Conservation (phyloP, 2,329 filamentous ascomycete species). For the Helotiales sp. region DNA sequence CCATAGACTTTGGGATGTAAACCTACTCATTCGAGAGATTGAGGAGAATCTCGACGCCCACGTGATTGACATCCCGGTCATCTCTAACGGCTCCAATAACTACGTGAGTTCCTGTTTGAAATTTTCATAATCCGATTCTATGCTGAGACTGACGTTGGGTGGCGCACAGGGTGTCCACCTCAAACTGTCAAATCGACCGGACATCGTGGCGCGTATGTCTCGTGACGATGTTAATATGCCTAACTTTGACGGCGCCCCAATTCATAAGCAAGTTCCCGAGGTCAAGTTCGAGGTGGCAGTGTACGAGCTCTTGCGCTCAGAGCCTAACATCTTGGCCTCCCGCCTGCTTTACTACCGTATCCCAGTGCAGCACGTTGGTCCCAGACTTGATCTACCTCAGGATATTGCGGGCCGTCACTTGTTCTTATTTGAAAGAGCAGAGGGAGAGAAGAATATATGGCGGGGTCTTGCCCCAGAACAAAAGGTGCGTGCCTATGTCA, state of each 20-base stretch:
- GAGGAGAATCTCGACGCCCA: slow-evolving; percentile 23
- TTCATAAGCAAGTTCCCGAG: slow-evolving; percentile 18
- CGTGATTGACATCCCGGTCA: slow-evolving; percentile 30
- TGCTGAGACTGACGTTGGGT: neutral
- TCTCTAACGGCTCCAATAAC: slow-evolving; percentile 31
- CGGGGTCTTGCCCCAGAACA: slow-evolving; percentile 3
- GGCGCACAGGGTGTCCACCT: slow-evolving; percentile 18
- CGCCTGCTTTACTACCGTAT: slow-evolving; percentile 25
- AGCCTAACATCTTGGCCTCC: slow-evolving; percentile 22
- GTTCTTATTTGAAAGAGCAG: slow-evolving; percentile 8
- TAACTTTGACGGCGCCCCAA: slow-evolving; percentile 12
- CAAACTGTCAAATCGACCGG: slow-evolving; percentile 20
- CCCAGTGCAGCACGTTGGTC: slow-evolving; percentile 11
- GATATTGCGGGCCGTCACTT: slow-evolving; percentile 9
- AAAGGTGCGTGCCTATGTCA: neutral
- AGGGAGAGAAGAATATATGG: slow-evolving; percentile 19
- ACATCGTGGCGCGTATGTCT: slow-evolving; percentile 25
- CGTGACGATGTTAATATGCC: slow-evolving; percentile 19
- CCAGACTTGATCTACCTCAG: slow-evolving; percentile 2
- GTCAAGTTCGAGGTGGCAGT: slow-evolving; percentile 24
- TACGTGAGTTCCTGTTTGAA: slow-evolving; percentile 25
- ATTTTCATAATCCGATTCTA: slow-evolving; percentile 2
- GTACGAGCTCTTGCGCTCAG: slow-evolving; percentile 21
- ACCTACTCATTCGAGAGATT: slow-evolving; percentile 31
- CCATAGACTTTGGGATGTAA: slow-evolving; percentile 26